Conservation (phyloP, 208 protist genomes). For the Leishmania braziliensis region DNA sequence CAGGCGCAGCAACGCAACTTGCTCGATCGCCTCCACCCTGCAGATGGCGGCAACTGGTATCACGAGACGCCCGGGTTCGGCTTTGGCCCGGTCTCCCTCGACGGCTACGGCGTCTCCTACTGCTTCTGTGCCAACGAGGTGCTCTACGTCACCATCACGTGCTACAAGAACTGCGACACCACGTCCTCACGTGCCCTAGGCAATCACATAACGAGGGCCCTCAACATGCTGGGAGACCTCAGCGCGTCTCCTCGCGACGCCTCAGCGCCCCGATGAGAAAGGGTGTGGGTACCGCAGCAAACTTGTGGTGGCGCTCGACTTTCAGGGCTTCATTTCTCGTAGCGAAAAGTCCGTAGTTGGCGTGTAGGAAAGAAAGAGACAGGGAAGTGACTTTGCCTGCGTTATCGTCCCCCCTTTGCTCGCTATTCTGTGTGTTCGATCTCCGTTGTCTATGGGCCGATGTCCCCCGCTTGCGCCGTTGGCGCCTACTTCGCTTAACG, state of each 20-base stretch:
- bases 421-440: not conserved
- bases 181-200: slow-evolving; percentile 44
- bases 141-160: slow-evolving; percentile 85
- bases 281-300: not conserved
- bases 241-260: not conserved
- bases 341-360: not conserved
- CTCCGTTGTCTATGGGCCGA: not conserved
- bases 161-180: slow-evolving; percentile 51
- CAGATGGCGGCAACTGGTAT: slow-evolving; percentile 30
- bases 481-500: not conserved
- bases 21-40: slow-evolving; percentile 43
- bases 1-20: slow-evolving; percentile 78
- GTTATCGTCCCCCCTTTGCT: not conserved
- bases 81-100: slow-evolving; percentile 85
- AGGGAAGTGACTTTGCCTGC: not conserved
- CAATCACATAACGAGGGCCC: slow-evolving; percentile 45
- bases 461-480: not conserved
- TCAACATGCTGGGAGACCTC: slow-evolving; percentile 46
- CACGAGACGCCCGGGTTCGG: slow-evolving; percentile 71
- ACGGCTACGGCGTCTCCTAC: slow-evolving; percentile 93
- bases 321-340: not conserved
- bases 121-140: slow-evolving; percentile 66
- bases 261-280: not conserved
- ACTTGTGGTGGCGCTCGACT: not conserved
- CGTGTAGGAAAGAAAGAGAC: not conserved